Evolutionary conservation across 2,329 filamentous ascomycete species (phyloP).

Genomic region (Hypoxylon sp.): DNA sequence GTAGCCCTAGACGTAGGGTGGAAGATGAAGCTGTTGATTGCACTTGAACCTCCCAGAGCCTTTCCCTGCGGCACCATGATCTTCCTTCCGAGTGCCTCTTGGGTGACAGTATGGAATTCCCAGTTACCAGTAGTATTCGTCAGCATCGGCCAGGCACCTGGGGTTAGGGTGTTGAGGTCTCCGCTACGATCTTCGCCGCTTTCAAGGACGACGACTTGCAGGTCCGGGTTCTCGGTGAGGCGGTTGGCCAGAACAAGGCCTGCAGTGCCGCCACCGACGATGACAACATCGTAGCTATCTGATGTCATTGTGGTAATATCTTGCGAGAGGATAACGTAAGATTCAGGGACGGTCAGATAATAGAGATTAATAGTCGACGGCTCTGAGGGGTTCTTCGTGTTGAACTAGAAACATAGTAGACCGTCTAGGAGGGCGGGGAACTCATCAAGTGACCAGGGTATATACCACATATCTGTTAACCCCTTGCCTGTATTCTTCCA

Average conservation of each 20-base stretch:
- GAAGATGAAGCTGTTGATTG: constrained; percentile 44
- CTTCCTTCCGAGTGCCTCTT: constrained; percentile 10
- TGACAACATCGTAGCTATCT: neutral
- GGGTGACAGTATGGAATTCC: constrained; percentile 9
- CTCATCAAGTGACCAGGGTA: too few species aligned
- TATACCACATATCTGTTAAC: too few species aligned
- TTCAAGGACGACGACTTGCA: constrained; percentile 6
- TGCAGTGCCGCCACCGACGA: constrained; percentile 2
- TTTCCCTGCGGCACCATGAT: constrained; percentile 7
- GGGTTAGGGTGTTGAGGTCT: constrained; percentile 8
- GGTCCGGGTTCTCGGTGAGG: neutral
- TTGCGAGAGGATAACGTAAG: too few species aligned
- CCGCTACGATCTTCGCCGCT: neutral
- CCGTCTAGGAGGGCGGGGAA: too few species aligned
- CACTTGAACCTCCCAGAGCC: constrained; percentile 15
- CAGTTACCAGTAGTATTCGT: constrained; percentile 7
- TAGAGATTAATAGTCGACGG: too few species aligned
- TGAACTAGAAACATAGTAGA: too few species aligned
- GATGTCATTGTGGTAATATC: neutral
- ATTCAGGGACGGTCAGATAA: too few species aligned
- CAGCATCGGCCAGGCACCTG: constrained; percentile 8
- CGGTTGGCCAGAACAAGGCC: neutral
- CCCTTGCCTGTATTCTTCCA: too few species aligned
- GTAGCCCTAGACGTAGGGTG: constrained; percentile 36
- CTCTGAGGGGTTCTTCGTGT: too few species aligned